A percentile compares a stretch with the other conserved stretches of the same genome.
phyloP scores from a whole-genome alignment of 768 basidiomycete genomes.

The Coprinopsis marcescibilis region DNA sequence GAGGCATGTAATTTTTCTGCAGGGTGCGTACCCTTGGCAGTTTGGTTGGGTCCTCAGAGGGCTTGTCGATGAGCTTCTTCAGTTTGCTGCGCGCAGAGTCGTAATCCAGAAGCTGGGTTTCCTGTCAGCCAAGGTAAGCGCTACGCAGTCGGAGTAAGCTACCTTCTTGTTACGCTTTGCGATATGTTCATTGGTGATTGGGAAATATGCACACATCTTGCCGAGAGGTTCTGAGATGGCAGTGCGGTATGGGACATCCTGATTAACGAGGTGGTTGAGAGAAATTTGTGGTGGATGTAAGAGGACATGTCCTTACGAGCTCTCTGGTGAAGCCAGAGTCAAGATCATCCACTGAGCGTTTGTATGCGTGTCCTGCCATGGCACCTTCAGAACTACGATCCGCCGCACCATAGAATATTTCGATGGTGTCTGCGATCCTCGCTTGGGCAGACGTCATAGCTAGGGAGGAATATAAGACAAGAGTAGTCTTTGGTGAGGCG shows the following conservation, averaged over 20 bases:
- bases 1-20: neutral
- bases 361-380: conserved; percentile 97
- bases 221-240: conserved; percentile 94
- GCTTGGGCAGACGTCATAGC: conserved; percentile 94
- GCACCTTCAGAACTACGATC: conserved; percentile 86
- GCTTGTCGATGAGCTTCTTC: conserved; percentile 87
- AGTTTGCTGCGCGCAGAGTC: conserved; percentile 88
- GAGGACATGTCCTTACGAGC: conserved; percentile 50
- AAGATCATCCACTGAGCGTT: conserved; percentile 88
- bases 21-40: conserved; percentile 61
- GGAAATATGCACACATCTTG: conserved; percentile 95
- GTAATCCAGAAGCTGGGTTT: conserved; percentile 81
- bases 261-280: neutral
- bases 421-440: conserved; percentile 89
- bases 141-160: neutral
- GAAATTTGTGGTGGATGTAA: neutral
- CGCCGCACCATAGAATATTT: conserved; percentile 84
- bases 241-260: conserved; percentile 94
- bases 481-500: neutral
- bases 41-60: conserved; percentile 88
- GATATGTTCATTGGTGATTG: conserved; percentile 89
- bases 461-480: conserved; percentile 23
- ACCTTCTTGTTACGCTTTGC: conserved; percentile 96
- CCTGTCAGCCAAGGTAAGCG: neutral
- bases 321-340: conserved; percentile 81